Conservation (phyloP, 2,329 filamentous ascomycete genomes). For the Neofusicoccum sp. region DNA sequence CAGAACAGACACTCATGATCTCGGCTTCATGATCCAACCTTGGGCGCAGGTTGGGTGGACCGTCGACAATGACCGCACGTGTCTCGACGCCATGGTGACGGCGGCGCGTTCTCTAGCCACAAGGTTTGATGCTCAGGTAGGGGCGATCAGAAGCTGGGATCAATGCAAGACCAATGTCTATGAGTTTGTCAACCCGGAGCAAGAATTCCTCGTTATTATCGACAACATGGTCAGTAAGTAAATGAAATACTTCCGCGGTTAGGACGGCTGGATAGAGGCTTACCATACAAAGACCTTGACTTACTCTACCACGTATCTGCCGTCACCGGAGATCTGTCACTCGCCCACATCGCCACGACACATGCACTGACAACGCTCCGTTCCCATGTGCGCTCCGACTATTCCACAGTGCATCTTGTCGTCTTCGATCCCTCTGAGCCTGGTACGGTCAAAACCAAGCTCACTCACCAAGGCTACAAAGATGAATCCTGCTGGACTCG, state of each 20-base stretch:
- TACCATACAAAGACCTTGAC: conserved; percentile 35
- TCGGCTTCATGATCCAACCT: conserved; percentile 46
- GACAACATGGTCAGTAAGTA: conserved; percentile 27
- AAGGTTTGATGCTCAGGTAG: conserved; percentile 36
- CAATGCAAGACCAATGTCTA: conserved; percentile 42
- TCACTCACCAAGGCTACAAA: conserved; percentile 49
- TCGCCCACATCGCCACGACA: conserved; percentile 36
- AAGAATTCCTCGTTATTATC: conserved; percentile 45
- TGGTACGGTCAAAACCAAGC: conserved; percentile 36
- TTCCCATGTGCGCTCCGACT: conserved; percentile 43
- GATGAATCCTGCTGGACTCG: conserved; percentile 48
- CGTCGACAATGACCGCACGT: conserved; percentile 36
- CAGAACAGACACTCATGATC: conserved; percentile 41
- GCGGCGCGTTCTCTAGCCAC: conserved; percentile 39
- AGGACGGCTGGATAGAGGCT: conserved; percentile 36
- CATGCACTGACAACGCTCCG: conserved; percentile 43
- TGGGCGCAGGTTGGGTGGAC: conserved; percentile 42
- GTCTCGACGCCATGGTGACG: conserved; percentile 34
- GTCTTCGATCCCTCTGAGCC: conserved; percentile 48
- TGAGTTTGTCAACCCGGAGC: conserved; percentile 34
- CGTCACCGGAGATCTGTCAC: conserved; percentile 29
- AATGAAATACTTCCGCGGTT: background rate
- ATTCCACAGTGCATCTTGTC: conserved; percentile 45
- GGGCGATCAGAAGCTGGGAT: conserved; percentile 47
- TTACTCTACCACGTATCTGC: conserved; percentile 43